Evolutionary conservation across 2,329 filamentous ascomycete species (phyloP), one percentile per base, ranked within the genome.

Genomic region (Colletotrichum australisinense): DNA sequence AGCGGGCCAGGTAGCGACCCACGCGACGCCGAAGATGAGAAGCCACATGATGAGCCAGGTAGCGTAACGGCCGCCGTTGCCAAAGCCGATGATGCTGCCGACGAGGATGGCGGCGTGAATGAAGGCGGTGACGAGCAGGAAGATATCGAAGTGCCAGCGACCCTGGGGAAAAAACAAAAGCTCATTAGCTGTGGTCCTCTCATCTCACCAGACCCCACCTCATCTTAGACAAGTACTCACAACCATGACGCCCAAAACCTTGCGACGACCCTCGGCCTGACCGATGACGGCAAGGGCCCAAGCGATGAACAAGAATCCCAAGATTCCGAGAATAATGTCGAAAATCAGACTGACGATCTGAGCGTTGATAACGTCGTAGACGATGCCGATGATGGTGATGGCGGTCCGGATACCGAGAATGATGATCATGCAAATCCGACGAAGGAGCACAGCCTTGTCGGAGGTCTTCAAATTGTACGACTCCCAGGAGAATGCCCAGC

Each of bases 11-110:
- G 26, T 71, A n/a, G 46, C 63, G 11, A 73, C 28, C 67, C 71
- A 73, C 16, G 71, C 71, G 6, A 71, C 71, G 35, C 49, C 55
- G 28, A 73, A 73, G 35, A 73, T 72, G 35, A 72, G 63, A 11
- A 73, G 32, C 67, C 71, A 72, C 71, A 73, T 72, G 16, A 73
- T 58, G 11, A 66, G 49, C 71, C 71, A 73, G 24, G 67, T 58
- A 6, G 46, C 67, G 22, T 70, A 42, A 11, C 56, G 28, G 11
- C 60, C 68, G 4, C 49, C 57, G 22, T 9, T 52, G 5, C 60
- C 57, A 14, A 71, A 57, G 14, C 71, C 71, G 35, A 72, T 52
- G 22, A 73, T 67, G 55, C 46, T 57, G 22, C 60, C 56, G 5
- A 72, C 16, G 4, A 73, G 67, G 7, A 73, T 52, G 14, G 28